Conservation (phyloP, 495 filamentous ascomycete genomes). For the Xylaria bambusicola region DNA sequence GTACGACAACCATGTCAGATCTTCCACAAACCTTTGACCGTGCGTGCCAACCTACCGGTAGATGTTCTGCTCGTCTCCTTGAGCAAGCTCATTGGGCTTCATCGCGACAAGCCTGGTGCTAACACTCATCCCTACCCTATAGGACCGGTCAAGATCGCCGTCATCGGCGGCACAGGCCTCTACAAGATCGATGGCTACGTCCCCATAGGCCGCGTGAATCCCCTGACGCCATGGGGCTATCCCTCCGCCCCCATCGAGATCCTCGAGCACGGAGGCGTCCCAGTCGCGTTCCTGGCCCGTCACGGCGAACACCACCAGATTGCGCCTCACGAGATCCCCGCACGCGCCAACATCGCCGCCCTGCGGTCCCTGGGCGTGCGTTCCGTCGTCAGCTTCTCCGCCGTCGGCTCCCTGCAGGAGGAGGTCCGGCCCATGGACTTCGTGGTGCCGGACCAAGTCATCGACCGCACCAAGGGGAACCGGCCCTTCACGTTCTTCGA, state of each 20-base stretch:
- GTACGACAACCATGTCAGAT: conserved; percentile 51
- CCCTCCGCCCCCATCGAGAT: conserved; percentile 90
- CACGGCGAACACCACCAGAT: conserved; percentile 87
- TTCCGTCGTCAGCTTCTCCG: conserved; percentile 88
- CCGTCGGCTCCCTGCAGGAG: conserved; percentile 90
- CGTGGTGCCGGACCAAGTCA: conserved; percentile 91
- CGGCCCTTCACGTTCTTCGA: conserved; percentile 96
- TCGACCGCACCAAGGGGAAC: conserved; percentile 95
- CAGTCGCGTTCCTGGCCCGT: conserved; percentile 91
- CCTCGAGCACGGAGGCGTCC: conserved; percentile 76
- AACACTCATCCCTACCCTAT: conserved; percentile 15
- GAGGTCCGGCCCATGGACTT: conserved; percentile 94
- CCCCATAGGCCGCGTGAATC: conserved; percentile 72
- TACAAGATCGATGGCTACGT: conserved; percentile 68
- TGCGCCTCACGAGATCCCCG: conserved; percentile 88
- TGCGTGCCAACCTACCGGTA: conserved; percentile 32
- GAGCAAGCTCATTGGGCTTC: background rate
- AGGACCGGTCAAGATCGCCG: conserved; percentile 86
- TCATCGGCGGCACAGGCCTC: conserved; percentile 96
- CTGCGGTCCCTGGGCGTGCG: conserved; percentile 86
- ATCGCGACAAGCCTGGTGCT: conserved; percentile 5
- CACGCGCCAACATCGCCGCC: conserved; percentile 93
- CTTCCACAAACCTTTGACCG: conserved; percentile 60
- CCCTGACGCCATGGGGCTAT: conserved; percentile 85
- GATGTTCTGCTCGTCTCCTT: background rate